These are phyloP conservation scores for Nothophoma quercina DNA, from an alignment of 2,329 filamentous ascomycete species.

Conservation along the genomic window DNA sequence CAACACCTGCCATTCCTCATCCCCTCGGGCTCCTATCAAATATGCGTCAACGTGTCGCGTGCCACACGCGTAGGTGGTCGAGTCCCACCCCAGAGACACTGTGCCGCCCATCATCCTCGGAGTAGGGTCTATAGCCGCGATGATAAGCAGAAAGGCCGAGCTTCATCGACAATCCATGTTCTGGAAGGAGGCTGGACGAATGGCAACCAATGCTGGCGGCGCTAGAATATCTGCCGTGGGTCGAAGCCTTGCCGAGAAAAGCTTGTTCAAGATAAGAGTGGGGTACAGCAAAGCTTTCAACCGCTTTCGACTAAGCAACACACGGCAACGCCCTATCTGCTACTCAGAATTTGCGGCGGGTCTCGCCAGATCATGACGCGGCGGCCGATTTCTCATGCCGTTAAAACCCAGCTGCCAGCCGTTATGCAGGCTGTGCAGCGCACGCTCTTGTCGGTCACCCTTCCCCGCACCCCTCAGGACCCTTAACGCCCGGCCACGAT, in stretches of 20 bases:
- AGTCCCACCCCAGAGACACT: too few species aligned
- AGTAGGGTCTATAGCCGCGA: too few species aligned
- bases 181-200: background rate
- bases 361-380: slow-evolving; percentile 18
- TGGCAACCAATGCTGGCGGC: background rate
- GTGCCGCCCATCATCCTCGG: too few species aligned
- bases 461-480: slow-evolving; percentile 1
- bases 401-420: slow-evolving; percentile 12
- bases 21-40: too few species aligned
- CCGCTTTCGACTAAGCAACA: slow-evolving; percentile 22
- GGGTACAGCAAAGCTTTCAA: slow-evolving; percentile 13
- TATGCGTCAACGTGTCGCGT: too few species aligned
- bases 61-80: too few species aligned
- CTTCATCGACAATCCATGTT: background rate
- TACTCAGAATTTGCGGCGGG: background rate
- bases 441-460: background rate
- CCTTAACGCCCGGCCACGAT: slow-evolving; percentile 13
- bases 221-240: slow-evolving; percentile 4
- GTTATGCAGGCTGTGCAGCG: slow-evolving; percentile 3
- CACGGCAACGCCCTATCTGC: slow-evolving; percentile 20
- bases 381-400: slow-evolving; percentile 9
- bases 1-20: too few species aligned
- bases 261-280: slow-evolving; percentile 31
- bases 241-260: slow-evolving; percentile 26
- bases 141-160: slow-evolving; percentile 1